A percentile compares a stretch with the other conserved stretches of the same genome.
Evolutionary conservation across 805 yeast species (phyloP).

Genomic region (Ogataea nakhonphanomensis): DNA sequence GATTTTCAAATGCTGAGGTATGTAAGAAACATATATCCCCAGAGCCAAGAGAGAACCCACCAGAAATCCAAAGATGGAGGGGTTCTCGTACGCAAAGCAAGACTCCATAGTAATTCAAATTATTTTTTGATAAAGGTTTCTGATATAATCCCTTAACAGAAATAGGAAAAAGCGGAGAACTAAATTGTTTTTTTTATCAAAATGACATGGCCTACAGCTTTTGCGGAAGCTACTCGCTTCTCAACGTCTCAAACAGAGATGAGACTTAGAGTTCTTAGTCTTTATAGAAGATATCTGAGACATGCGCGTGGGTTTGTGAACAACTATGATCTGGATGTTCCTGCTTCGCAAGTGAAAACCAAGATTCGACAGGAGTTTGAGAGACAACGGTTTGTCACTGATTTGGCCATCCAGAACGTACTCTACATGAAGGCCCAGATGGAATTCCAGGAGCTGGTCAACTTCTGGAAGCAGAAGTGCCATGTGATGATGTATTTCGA

Average conservation of each 20-base stretch:
- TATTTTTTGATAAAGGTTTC: not conserved
- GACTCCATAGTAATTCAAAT: conserved; percentile 5
- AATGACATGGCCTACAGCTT: conserved; percentile 72
- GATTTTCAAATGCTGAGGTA: conserved; percentile 72
- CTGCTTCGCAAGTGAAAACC: conserved; percentile 74
- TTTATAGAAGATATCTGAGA: conserved; percentile 72
- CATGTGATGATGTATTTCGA: conserved; percentile 82
- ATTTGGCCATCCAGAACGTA: conserved; percentile 62
- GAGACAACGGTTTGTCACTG: conserved; percentile 70
- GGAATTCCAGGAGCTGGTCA: conserved; percentile 85
- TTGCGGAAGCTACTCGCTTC: conserved; percentile 76
- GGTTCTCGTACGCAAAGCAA: conserved; percentile 46
- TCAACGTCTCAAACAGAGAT: conserved; percentile 59
- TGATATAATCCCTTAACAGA: conserved; percentile 8
- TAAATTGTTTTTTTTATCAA: conserved; percentile 2
- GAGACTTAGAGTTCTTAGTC: conserved; percentile 57
- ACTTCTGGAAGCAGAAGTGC: conserved; percentile 88
- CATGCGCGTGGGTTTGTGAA: conserved; percentile 49
- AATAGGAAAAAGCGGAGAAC: conserved; percentile 3
- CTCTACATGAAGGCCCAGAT: conserved; percentile 79
- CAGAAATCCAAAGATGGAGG: conserved; percentile 46
- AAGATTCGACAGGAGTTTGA: conserved; percentile 88
- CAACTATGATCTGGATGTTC: conserved; percentile 70
- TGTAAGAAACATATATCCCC: conserved; percentile 67
- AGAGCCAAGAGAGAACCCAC: conserved; percentile 52